phyloP scores from a whole-genome alignment of 148 eudicot species.

The Vaccinium darrowii region DNA sequence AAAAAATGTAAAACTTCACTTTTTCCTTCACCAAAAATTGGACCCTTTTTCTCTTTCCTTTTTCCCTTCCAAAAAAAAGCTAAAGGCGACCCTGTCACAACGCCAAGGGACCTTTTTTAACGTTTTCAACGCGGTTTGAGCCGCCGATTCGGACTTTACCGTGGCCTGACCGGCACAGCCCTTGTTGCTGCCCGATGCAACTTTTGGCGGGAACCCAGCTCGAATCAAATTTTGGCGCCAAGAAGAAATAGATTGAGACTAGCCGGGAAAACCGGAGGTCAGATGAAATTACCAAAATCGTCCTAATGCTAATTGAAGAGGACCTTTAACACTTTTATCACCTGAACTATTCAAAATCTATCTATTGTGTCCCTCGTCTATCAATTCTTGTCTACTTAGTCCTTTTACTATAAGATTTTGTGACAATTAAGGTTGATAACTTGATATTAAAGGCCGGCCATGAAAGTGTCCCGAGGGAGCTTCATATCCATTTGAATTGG shows the following conservation, averaged over 20 bases:
- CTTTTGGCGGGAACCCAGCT: constrained; percentile 8
- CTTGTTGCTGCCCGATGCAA: background rate
- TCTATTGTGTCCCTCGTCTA: too few species aligned
- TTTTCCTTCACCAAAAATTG: background rate
- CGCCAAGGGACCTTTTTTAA: background rate
- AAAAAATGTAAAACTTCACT: background rate
- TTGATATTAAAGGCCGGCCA: too few species aligned
- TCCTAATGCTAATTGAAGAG: background rate
- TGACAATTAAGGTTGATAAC: too few species aligned
- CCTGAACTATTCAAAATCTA: too few species aligned
- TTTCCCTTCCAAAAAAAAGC: background rate
- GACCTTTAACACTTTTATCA: background rate
- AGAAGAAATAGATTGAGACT: background rate
- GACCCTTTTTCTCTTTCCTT: background rate
- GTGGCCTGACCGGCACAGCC: constrained; percentile 9
- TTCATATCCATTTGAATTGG: too few species aligned
- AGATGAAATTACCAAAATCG: background rate
- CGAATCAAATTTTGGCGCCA: background rate
- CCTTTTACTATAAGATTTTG: too few species aligned
- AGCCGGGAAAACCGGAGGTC: background rate
- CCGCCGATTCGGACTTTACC: constrained; percentile 8
- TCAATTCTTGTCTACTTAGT: too few species aligned
- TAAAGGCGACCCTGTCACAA: background rate
- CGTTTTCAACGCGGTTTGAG: constrained; percentile 10
- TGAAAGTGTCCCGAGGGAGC: too few species aligned